Evolutionary conservation across 441 rosid species (phyloP), one percentile per base, ranked within the genome.

Genomic region (Biscutella laevigata): DNA sequence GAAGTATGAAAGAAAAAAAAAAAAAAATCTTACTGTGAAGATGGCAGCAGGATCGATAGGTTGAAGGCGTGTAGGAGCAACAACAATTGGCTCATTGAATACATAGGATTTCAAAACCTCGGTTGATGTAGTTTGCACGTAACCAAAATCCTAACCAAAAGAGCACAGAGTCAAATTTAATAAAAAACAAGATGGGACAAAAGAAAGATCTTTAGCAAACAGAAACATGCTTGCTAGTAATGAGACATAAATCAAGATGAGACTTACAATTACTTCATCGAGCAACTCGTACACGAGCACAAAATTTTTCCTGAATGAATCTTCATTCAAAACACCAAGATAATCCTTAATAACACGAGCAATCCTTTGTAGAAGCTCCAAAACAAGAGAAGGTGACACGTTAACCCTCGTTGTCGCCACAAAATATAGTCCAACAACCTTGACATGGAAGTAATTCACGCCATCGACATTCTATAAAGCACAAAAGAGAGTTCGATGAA

Each of bases 291-390:
- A 87, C 15, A 90, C 98, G 30, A 90, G 98, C 39, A 90, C 92
- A 34, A 90, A 90, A 52, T 87, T 87, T 68, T 84, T 90, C 70
- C 94, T 74, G 50, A 90, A 43, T 4, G 98, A 87, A 68, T 90
- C 98, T 74, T 90, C 98, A 59, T 74, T 90, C 68, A 90, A 75
- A 70, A 90, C 79, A 30, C 98, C 96, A 7, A 87, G 89, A 60
- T 90, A 90, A 67, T 87, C 98, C 68, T 90, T 90, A 67, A 88
- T 84, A 52, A 90, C 98, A 19, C 96, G 89, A 22, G 98, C 95
- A 10, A 84, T 73, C 77, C 98, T 81, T 74, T 90, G 98, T 21
- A 90, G 68, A 67, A 90, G 90, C 84, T 90, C 98, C 94, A 90
- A 64, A 36, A 84, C 88, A 61, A 90, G 82, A 57, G 98, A 84